Percentiles rank a stretch among this genome's conserved stretches.
Evolutionary conservation across 177 flowering plant genomes (phyloP).

Genomic region (Tripterygium wilfordii): DNA sequence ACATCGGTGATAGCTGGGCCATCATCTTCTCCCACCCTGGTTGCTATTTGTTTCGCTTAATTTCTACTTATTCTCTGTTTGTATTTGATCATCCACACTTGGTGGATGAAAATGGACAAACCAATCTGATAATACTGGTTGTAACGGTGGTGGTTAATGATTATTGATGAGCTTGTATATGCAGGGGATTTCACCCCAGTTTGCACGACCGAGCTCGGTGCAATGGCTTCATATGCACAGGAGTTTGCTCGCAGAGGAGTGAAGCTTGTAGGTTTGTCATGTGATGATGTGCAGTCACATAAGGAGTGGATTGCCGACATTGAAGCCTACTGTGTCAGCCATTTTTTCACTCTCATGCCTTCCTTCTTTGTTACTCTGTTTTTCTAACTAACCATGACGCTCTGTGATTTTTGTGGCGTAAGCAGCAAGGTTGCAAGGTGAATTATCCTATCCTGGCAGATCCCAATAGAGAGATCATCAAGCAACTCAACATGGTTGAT

Average conservation of each 20-base stretch:
- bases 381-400: no score
- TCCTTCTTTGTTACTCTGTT: background rate
- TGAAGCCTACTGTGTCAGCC: slow-evolving; percentile 56
- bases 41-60: slow-evolving; percentile 6
- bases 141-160: background rate
- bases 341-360: background rate
- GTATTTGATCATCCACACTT: background rate
- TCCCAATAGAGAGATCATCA: slow-evolving; percentile 53
- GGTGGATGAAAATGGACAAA: no score
- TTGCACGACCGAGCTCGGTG: slow-evolving; percentile 79
- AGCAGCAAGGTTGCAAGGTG: slow-evolving; percentile 47
- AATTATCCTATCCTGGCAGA: slow-evolving; percentile 62
- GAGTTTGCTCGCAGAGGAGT: slow-evolving; percentile 59
- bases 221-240: slow-evolving; percentile 50
- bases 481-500: slow-evolving; percentile 85
- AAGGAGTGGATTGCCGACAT: slow-evolving; percentile 74
- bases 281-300: slow-evolving; percentile 65
- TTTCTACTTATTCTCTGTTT: no score
- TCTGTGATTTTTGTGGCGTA: no score
- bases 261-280: slow-evolving; percentile 79
- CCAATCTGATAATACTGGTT: no score
- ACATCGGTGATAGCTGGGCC: slow-evolving; percentile 43
- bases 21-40: slow-evolving; percentile 89
- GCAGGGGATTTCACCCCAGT: slow-evolving; percentile 85
- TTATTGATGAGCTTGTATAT: background rate